Conservation (phyloP, 1,139 yeast genomes). For the Arxiozyma telluris region DNA sequence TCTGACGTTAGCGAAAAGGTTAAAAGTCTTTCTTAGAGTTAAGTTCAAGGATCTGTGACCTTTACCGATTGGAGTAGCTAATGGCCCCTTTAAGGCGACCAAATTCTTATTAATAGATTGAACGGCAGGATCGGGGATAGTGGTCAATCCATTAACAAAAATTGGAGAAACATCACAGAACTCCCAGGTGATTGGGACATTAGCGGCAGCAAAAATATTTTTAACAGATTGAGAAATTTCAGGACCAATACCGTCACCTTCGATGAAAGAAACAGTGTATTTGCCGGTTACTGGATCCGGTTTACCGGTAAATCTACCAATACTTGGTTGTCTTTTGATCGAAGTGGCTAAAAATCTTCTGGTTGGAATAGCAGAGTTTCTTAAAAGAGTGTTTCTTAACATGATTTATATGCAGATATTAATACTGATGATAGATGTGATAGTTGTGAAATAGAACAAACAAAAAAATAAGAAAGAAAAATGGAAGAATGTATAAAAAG, state of each 20-base stretch:
- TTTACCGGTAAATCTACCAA: slow-evolving; percentile 28
- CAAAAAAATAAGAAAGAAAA: background rate
- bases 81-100: slow-evolving; percentile 94
- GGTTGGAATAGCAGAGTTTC: background rate
- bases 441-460: background rate
- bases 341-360: slow-evolving; percentile 4
- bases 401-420: background rate
- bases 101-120: slow-evolving; percentile 85
- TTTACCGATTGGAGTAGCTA: slow-evolving; percentile 97
- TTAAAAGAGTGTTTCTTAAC: slow-evolving; percentile 4
- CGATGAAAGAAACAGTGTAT: slow-evolving; percentile 89
- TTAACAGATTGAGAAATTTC: slow-evolving; percentile 93
- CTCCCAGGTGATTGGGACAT: slow-evolving; percentile 96
- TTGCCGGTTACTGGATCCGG: slow-evolving; percentile 46
- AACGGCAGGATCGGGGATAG: slow-evolving; percentile 87
- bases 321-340: slow-evolving; percentile 19
- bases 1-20: slow-evolving; percentile 92
- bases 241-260: slow-evolving; percentile 97
- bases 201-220: slow-evolving; percentile 83
- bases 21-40: slow-evolving; percentile 94
- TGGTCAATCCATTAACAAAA: slow-evolving; percentile 85
- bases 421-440: background rate
- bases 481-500: background rate
- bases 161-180: slow-evolving; percentile 93
- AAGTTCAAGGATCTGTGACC: slow-evolving; percentile 97